Evolutionary conservation across 2,329 filamentous ascomycete species (phyloP).

Genomic region (Aspergillus calidoustus): DNA sequence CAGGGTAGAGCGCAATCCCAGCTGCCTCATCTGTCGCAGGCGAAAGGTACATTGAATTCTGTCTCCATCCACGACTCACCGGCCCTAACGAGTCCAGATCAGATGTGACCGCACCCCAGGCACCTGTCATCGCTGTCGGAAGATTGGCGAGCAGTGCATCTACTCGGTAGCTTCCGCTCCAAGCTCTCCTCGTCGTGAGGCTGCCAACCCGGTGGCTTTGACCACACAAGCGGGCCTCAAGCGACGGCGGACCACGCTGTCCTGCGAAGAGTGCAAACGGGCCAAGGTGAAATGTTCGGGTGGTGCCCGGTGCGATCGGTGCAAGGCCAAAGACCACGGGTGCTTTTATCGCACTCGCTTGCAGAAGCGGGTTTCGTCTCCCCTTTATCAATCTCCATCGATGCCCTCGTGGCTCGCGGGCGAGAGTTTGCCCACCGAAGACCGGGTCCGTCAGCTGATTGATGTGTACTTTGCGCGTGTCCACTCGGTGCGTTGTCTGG

Average conservation of each 20-base stretch:
- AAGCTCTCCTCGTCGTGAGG: no score
- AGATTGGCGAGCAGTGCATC: no score
- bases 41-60: no score
- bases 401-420: background rate
- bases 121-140: no score
- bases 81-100: no score
- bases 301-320: background rate
- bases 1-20: no score
- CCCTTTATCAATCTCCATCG: background rate
- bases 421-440: background rate
- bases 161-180: no score
- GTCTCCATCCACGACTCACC: no score
- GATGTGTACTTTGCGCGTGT: constrained; percentile 8
- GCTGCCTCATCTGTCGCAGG: no score
- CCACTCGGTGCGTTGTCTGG: constrained; percentile 7
- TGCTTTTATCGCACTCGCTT: background rate
- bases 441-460: constrained; percentile 7
- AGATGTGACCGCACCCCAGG: no score
- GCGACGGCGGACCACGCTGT: constrained; percentile 4
- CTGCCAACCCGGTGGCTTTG: no score
- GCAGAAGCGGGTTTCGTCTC: no score
- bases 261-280: constrained; percentile 11
- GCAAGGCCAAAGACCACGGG: background rate
- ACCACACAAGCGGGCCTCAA: constrained; percentile 4
- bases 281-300: constrained; percentile 8